Percentiles rank a stretch among this genome's conserved stretches.
Evolutionary conservation across 208 protist genomes (phyloP).

Genomic region (Crithidia brevicula): DNA sequence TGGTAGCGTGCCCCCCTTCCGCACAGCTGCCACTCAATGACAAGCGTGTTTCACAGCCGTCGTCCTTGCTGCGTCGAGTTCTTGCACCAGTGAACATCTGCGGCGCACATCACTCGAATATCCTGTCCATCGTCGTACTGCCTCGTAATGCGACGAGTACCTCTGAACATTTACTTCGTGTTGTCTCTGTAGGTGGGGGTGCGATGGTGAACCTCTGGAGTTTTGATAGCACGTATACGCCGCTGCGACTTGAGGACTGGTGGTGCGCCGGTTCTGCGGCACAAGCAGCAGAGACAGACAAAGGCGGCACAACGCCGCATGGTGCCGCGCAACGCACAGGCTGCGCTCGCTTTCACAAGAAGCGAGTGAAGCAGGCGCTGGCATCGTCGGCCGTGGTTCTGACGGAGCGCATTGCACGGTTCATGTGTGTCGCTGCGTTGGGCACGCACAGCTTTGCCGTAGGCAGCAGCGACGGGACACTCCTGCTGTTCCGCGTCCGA

Average conservation of each 20-base stretch:
- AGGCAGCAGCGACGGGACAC: slow-evolving; percentile 68
- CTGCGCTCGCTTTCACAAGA: slow-evolving; percentile 13
- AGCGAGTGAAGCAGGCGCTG: slow-evolving; percentile 3
- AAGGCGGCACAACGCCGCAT: too few relatives aligned
- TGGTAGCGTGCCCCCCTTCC: slow-evolving; percentile 8
- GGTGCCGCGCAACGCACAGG: not conserved
- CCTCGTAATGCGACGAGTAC: not conserved
- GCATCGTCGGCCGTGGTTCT: slow-evolving; percentile 7
- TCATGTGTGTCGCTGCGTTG: slow-evolving; percentile 53
- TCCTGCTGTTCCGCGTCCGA: slow-evolving; percentile 40
- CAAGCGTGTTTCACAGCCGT: too few relatives aligned
- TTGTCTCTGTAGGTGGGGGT: slow-evolving; percentile 66
- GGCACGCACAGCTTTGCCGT: slow-evolving; percentile 35
- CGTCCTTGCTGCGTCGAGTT: not conserved
- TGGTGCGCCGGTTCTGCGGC: slow-evolving; percentile 19
- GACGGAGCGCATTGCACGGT: slow-evolving; percentile 53
- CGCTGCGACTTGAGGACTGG: slow-evolving; percentile 30
- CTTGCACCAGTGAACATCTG: slow-evolving; percentile 34
- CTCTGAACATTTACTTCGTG: not conserved
- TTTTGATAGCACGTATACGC: not conserved
- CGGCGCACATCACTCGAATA: slow-evolving; percentile 81
- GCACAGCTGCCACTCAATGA: too few relatives aligned
- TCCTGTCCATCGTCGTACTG: slow-evolving; percentile 55
- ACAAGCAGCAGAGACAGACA: not conserved
- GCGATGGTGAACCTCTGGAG: slow-evolving; percentile 34